A percentile compares a stretch with the other conserved stretches of the same genome.
Conservation (phyloP, 495 filamentous ascomycete species). For the Glarea lozoyensis region DNA sequence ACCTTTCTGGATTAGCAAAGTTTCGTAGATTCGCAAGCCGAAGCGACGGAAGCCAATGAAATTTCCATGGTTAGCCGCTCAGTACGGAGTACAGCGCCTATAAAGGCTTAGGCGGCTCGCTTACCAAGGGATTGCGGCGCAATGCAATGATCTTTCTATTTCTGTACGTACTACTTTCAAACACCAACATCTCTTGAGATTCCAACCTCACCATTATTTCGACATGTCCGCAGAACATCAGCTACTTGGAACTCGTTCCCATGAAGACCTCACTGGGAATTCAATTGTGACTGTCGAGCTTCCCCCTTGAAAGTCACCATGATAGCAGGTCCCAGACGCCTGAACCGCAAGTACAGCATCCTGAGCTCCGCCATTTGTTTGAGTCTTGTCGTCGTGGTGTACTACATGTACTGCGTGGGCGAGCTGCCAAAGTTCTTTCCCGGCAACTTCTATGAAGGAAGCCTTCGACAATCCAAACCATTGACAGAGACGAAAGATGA, state of each 20-base stretch:
- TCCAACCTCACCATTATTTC: slow-evolving; percentile 11
- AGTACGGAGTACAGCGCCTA: slow-evolving; percentile 10
- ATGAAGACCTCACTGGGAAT: slow-evolving; percentile 13
- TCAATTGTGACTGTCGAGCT: slow-evolving; percentile 12
- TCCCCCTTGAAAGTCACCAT: slow-evolving; percentile 13
- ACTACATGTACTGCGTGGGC: slow-evolving; percentile 14
- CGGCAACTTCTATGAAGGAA: slow-evolving; percentile 14
- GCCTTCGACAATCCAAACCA: slow-evolving; percentile 14
- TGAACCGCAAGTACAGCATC: slow-evolving; percentile 13
- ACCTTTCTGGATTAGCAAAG: background rate
- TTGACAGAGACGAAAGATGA: slow-evolving; percentile 15
- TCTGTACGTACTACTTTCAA: slow-evolving; percentile 6
- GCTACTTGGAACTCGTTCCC: slow-evolving; percentile 14
- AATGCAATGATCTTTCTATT: slow-evolving; percentile 10
- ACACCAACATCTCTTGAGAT: slow-evolving; percentile 13
- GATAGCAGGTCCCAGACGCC: slow-evolving; percentile 13
- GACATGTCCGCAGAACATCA: slow-evolving; percentile 11
- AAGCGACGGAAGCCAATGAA: slow-evolving; percentile 13
- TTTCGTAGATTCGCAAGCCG: slow-evolving; percentile 11
- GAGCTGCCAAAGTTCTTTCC: slow-evolving; percentile 14
- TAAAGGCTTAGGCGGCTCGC: slow-evolving; percentile 10
- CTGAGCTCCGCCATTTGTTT: slow-evolving; percentile 15
- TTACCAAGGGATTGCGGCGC: slow-evolving; percentile 8
- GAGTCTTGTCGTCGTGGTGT: slow-evolving; percentile 12
- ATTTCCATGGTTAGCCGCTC: slow-evolving; percentile 9